A percentile compares a stretch with the other conserved stretches of the same genome.
phyloP scores from a whole-genome alignment of 345 rosid genomes.

The Brassica carinata region DNA sequence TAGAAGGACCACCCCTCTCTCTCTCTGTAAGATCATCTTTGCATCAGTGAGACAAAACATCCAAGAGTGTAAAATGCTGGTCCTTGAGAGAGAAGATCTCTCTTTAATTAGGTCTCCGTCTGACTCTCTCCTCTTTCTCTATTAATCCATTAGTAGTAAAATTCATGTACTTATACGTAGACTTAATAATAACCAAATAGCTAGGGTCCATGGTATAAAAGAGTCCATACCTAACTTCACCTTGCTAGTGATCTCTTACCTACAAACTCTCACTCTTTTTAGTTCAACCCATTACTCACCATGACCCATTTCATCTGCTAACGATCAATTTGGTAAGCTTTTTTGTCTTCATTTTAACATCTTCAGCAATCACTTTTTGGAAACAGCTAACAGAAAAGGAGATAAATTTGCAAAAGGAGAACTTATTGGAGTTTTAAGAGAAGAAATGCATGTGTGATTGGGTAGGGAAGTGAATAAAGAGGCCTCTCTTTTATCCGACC shows the following conservation, averaged over 20 bases:
- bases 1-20: slow-evolving; percentile 36
- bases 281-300: slow-evolving; percentile 30
- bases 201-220: slow-evolving; percentile 31
- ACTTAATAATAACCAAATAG: slow-evolving; percentile 30
- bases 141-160: slow-evolving; percentile 23
- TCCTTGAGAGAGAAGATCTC: slow-evolving; percentile 42
- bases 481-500: not conserved
- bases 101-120: slow-evolving; percentile 22
- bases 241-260: slow-evolving; percentile 40
- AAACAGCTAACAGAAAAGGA: slow-evolving; percentile 29
- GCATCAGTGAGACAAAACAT: slow-evolving; percentile 34
- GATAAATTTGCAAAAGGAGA: slow-evolving; percentile 33
- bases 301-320: slow-evolving; percentile 36
- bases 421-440: slow-evolving; percentile 4
- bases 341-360: slow-evolving; percentile 33
- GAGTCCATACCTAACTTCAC: slow-evolving; percentile 43
- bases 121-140: slow-evolving; percentile 15
- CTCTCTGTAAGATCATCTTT: slow-evolving; percentile 31
- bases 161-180: slow-evolving; percentile 32
- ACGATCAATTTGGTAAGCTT: slow-evolving; percentile 26
- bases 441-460: not conserved
- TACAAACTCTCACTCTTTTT: slow-evolving; percentile 39
- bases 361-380: slow-evolving; percentile 38
- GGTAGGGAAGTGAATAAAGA: not conserved
- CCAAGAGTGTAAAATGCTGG: slow-evolving; percentile 36